Conservation (phyloP, 768 basidiomycete genomes). For the Agrocybe pediades region DNA sequence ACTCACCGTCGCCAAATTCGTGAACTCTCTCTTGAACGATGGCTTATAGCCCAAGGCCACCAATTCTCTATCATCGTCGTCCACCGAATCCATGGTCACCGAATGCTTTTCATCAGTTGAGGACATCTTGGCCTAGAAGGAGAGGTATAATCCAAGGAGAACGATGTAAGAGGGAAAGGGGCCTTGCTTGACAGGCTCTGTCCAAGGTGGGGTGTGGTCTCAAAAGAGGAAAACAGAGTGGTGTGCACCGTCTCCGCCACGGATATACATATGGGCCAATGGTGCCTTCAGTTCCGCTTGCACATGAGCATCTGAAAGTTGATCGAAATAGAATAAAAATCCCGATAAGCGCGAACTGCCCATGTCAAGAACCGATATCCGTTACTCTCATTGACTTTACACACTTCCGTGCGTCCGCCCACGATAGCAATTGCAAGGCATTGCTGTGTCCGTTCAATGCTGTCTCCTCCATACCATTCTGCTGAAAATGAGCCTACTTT, state of each 20-base stretch:
- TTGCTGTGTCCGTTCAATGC: too few species aligned
- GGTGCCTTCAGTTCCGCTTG: neutral
- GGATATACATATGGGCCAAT: slow-evolving; percentile 19
- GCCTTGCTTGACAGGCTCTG: slow-evolving; percentile 1
- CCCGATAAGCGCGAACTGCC: slow-evolving; percentile 9
- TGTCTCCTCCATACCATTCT: too few species aligned
- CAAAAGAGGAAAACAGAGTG: neutral
- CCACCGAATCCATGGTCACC: slow-evolving; percentile 22
- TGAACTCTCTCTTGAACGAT: slow-evolving; percentile 85
- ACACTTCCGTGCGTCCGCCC: neutral
- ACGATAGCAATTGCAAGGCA: neutral
- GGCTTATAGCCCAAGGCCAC: slow-evolving; percentile 72
- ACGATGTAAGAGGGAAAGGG: slow-evolving; percentile 6
- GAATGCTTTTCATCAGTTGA: slow-evolving; percentile 19
- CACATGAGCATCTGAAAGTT: slow-evolving; percentile 6
- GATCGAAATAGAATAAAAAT: slow-evolving; percentile 11
- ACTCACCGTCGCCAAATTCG: slow-evolving; percentile 75
- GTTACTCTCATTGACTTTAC: neutral
- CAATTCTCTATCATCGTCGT: slow-evolving; percentile 68
- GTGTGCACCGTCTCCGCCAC: slow-evolving; percentile 6
- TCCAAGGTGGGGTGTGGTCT: slow-evolving; percentile 8
- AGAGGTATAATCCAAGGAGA: slow-evolving; percentile 2
- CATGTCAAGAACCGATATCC: neutral
- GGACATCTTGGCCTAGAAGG: slow-evolving; percentile 16
- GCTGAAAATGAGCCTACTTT: too few species aligned